Conservation (phyloP, 805 yeast species). For the Metschnikowia shivogae region DNA sequence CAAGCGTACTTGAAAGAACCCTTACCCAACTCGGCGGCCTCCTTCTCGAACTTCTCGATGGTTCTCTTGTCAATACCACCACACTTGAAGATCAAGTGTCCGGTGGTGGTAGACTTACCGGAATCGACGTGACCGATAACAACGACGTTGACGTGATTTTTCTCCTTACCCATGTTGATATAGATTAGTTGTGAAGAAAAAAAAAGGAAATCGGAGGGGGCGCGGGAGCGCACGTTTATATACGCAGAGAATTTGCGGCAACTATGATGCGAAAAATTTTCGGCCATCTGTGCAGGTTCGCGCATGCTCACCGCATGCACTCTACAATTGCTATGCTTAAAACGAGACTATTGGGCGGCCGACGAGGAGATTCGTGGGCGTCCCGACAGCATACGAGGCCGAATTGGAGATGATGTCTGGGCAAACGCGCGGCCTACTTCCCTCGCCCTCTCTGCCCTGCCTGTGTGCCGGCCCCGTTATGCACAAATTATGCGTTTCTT, state of each 20-base stretch:
- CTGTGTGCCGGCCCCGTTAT: not conserved
- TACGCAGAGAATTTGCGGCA: constrained; percentile 9
- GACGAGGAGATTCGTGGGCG: too few species aligned
- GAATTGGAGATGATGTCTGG: too few species aligned
- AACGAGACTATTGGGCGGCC: too few species aligned
- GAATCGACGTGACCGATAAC: constrained; percentile 99
- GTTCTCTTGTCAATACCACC: constrained; percentile 99
- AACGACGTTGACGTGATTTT: constrained; percentile 78
- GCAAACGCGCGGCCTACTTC: not conserved
- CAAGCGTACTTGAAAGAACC: constrained; percentile 98
- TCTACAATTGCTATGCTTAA: not conserved
- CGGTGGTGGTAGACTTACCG: constrained; percentile 95
- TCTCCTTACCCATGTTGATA: constrained; percentile 11
- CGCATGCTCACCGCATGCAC: constrained; percentile 1
- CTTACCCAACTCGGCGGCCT: constrained; percentile 96
- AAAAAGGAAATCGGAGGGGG: constrained; percentile 3
- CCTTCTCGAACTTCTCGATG: constrained; percentile 96
- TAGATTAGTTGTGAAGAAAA: not conserved
- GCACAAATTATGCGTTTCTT: constrained; percentile 5
- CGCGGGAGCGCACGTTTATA: constrained; percentile 11
- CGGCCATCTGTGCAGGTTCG: not conserved
- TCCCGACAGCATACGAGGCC: too few species aligned
- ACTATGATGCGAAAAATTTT: constrained; percentile 5
- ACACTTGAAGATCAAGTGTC: constrained; percentile 98
- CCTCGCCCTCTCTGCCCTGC: constrained; percentile 2